Percentiles rank a stretch among this genome's conserved stretches.
These are phyloP conservation scores for Gonapodya prolifera DNA, from an alignment of 192 early-diverging fungal species.

Conservation along the genomic window DNA sequence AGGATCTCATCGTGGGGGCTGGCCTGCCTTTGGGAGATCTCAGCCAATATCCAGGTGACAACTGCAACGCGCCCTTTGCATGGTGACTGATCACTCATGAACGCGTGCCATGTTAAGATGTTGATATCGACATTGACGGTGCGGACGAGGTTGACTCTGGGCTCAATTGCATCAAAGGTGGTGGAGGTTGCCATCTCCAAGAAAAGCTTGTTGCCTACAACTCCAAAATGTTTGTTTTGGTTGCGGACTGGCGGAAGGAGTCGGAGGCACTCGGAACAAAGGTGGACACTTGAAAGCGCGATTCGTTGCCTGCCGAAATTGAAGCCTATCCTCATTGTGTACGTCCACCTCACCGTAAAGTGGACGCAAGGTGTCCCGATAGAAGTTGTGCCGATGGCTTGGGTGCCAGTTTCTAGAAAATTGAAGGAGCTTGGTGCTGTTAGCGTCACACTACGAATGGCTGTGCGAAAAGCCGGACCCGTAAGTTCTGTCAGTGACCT, in stretches of 20 bases:
- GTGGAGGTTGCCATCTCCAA: constrained; percentile 84
- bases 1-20: constrained; percentile 65
- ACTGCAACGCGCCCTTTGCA: too few species aligned
- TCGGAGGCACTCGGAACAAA: constrained; percentile 55
- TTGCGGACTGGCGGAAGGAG: constrained; percentile 85
- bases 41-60: constrained; percentile 27
- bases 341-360: constrained; percentile 17
- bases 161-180: constrained; percentile 91
- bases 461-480: constrained; percentile 77
- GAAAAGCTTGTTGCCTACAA: constrained; percentile 86
- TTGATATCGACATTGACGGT: constrained; percentile 88
- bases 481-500: too few species aligned
- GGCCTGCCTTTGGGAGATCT: constrained; percentile 61
- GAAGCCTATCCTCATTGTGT: neutral
- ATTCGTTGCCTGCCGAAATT: neutral
- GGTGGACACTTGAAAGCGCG: constrained; percentile 24
- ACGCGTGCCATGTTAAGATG: neutral
- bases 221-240: constrained; percentile 68
- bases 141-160: constrained; percentile 70
- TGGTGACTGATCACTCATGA: neutral
- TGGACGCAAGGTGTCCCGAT: constrained; percentile 85
- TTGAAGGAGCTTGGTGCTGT: constrained; percentile 26
- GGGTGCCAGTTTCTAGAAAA: constrained; percentile 43
- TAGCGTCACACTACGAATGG: constrained; percentile 65
- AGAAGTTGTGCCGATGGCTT: constrained; percentile 78